Base-by-base conservation (phyloP, 768 basidiomycete species). In the Rhizopogon vinicolor region DNA sequence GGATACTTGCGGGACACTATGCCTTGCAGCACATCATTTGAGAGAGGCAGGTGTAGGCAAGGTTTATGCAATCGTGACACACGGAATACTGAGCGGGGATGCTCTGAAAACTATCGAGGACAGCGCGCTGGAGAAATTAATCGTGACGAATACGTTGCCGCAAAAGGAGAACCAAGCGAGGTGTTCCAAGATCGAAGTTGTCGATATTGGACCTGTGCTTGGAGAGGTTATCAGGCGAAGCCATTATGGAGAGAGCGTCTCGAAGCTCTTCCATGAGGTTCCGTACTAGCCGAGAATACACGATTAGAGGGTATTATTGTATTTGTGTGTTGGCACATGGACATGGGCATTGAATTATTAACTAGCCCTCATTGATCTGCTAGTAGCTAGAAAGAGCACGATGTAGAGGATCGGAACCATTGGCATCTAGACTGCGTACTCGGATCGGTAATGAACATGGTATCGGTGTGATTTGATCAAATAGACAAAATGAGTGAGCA, bases 111-210 rank as follows among this genome's bases (percentile, higher is more conserved):
- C 78, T 7, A 81, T 99, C 39, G 77, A 80, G 63, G 78, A 77
- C 62, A 89, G 90, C 56, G 80, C 81, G 53, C 79, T 99, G 67
- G 89, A 93, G 74, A 93, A 96, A 78, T 74, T 99, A 68, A 93
- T 98, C 55, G 96, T 99, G 66, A 98, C 97, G 66, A 99, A 99
- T 76, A 97, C 95, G 71, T 83, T 98, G 41, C 97, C 97, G 52
- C 97, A 98, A 72, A 66, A 78, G 50, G 85, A 76, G 63, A 91
- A 95, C 73, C 80, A 85, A 69, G 80, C 75, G 40, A 70, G 67
- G 52, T 92, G 91, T 72, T 70, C 71, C 42, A 91, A 93, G 74
- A 83, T 99, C 42, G 92, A 94, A 74, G 91, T 94, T 52, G 87
- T 99, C 62, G 95, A 98, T 75, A 87, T 99, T 61, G 92, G 93